Base-by-base conservation (phyloP, 192 early-diverging fungal genomes). In the Glomus cerebriforme region DNA sequence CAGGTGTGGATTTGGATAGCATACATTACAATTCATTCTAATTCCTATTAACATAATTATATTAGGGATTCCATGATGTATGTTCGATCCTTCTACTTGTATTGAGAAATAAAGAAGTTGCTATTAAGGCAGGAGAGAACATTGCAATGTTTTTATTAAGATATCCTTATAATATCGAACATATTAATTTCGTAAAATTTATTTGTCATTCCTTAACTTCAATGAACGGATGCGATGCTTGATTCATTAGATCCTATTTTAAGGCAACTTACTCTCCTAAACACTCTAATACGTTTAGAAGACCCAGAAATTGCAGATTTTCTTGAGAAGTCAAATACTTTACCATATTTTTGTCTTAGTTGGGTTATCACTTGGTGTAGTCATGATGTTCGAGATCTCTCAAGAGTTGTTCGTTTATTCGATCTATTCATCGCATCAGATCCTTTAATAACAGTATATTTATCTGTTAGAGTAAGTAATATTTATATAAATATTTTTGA, bases 351-450 rank as follows among this genome's bases (percentile, higher is more conserved):
- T 47, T 85, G 84, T 26, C 64, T 88, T 37, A 88, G 87, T 66
- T 90, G 89, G 89, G 86, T 90, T 1, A 88, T 90, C 54, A 90
- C 89, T n/a, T 90, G 89, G 89, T 90, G 86, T 49, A 82, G 85
- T 68, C 89, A 90, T 63, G 84, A 90, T 65, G 63, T 90, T 4
- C 63, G 79, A 22, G 80, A 85, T 71, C 84, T 88, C 24, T 76
- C 49, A 1, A 83, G 83, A 47, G 71, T 90, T 26, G 75, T 82
- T 12, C 81, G 87, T 12, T 66, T 90, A 24, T 90, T 84, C 79
- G 89, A 90, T 60, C 81, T 88, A 66, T 85, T 90, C 60, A 59
- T 90, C 7, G 79, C 83, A 10, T 76, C 74, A 24, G 22, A 74
- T 59, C 72, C 72, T 31, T 74, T 74, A 31, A 74, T 74, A 26